Base-by-base conservation (phyloP, 495 filamentous ascomycete species). In the Amphirosellinia nigrospora region DNA sequence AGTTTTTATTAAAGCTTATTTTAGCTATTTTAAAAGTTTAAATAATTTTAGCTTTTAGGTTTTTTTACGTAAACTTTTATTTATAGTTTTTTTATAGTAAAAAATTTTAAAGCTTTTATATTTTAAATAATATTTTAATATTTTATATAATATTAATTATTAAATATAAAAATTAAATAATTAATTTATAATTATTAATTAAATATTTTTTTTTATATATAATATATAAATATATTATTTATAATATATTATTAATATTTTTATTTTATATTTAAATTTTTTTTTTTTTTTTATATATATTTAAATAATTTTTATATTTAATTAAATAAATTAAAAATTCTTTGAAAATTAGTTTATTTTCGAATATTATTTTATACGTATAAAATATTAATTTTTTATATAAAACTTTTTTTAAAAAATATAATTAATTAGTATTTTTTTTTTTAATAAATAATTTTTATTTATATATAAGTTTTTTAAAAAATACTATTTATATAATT, bases 111-210 rank as follows among this genome's bases (percentile, higher is more conserved):
- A 58, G 21, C 53, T 1, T 15, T 53, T 53, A 53, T 53, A 15
- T 53, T 15, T 30, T 53, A 53, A 30, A 53, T 53, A 53, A 53
- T 53, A n/a, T n/a, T n/a, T n/a, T n/a, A n/a, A n/a, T n/a, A n/a
- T n/a, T n/a, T n/a, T n/a, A n/a, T n/a, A n/a, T 13, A 53, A 53
- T 53, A 53, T 15, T 53, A 16, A 5, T 53, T 53, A 11, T 53
- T 53, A 30, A 53, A 5, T 53, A 53, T 15, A 15, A 53, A 53
- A 52, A 21, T 52, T 52, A 26, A 52, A 52, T 1, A 28, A 11
- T 4, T 52, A 1, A 21, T 52, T 52, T 28, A 10, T 23, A 10
- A 26, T 52, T 52, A 26, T 28, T 52, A 21, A 26, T 52, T 52
- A 52, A 52, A 52, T 52, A 10, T 52, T 52, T 28, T 52, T 52